A percentile compares a stretch with the other conserved stretches of the same genome.
Conservation (phyloP, 768 basidiomycete genomes). For the Bullera alba region DNA sequence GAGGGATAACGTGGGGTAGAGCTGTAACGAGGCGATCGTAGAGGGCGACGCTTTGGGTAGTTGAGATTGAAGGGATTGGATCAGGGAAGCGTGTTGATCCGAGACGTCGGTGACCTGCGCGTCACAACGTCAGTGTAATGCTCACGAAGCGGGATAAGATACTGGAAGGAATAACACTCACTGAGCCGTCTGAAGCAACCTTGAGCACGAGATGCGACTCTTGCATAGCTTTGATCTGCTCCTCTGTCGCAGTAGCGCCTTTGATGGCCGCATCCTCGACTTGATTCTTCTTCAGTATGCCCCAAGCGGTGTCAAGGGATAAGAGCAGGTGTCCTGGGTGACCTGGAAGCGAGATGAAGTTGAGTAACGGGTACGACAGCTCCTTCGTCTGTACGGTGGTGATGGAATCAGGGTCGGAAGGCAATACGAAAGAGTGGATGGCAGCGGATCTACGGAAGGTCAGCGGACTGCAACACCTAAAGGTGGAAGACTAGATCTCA, state of each 20-base stretch:
- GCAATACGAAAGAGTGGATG: conserved; percentile 33
- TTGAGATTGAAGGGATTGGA: not conserved
- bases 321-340: conserved; percentile 20
- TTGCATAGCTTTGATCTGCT: conserved; percentile 8
- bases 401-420: conserved; percentile 5
- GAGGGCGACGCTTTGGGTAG: not conserved
- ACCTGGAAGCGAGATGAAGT: conserved; percentile 19
- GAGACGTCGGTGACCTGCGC: not conserved
- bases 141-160: not conserved
- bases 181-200: not conserved
- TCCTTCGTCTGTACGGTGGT: conserved; percentile 22
- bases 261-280: conserved; percentile 8
- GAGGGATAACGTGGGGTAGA: conserved; percentile 33
- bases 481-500: not conserved
- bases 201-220: not conserved
- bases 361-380: conserved; percentile 30
- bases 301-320: conserved; percentile 40
- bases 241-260: conserved; percentile 1
- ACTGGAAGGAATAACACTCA: not conserved
- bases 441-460: conserved; percentile 38
- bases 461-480: conserved; percentile 1
- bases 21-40: conserved; percentile 18
- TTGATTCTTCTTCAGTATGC: conserved; percentile 25
- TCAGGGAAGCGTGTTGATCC: not conserved
- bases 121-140: not conserved